phyloP scores from a whole-genome alignment of 495 filamentous ascomycete species.

The Podospora didyma region DNA sequence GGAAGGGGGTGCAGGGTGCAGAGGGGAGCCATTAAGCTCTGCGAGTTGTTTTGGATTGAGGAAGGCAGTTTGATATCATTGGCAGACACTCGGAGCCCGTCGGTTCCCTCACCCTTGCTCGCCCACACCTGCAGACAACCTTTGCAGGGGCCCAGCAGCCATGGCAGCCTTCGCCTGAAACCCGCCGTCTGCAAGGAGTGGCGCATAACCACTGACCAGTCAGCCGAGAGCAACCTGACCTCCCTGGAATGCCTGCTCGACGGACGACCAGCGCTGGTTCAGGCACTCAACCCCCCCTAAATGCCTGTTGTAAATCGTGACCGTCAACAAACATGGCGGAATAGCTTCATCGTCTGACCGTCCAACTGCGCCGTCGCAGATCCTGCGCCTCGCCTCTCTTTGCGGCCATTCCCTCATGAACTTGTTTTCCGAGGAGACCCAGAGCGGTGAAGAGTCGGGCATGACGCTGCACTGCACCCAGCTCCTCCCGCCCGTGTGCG shows the following conservation, averaged over 20 bases:
- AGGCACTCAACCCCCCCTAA: too few species aligned
- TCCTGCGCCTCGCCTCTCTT: not conserved
- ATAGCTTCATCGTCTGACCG: conserved; percentile 10
- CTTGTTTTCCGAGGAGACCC: not conserved
- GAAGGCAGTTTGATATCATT: conserved; percentile 12
- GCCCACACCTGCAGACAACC: conserved; percentile 11
- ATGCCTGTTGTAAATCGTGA: not conserved
- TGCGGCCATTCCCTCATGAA: too few species aligned
- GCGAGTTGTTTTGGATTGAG: conserved; percentile 31
- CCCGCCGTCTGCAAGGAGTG: not conserved
- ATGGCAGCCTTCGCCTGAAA: conserved; percentile 12
- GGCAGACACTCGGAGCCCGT: conserved; percentile 17
- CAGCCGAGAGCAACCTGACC: not conserved
- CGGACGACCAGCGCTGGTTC: too few species aligned
- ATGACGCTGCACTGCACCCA: too few species aligned
- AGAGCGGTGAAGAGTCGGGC: not conserved
- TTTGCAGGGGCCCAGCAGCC: conserved; percentile 17
- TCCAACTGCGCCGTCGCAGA: not conserved
- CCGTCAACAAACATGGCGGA: conserved; percentile 13
- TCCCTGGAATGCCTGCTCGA: too few species aligned
- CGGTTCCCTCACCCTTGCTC: conserved; percentile 23
- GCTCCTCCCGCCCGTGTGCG: too few species aligned
- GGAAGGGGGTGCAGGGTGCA: conserved; percentile 11
- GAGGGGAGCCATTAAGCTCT: conserved; percentile 14
- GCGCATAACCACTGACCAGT: not conserved